A percentile compares a stretch with the other conserved stretches of the same genome.
Evolutionary conservation across 305 asterid species (phyloP).

Genomic region (Caryopteris hybrid): DNA sequence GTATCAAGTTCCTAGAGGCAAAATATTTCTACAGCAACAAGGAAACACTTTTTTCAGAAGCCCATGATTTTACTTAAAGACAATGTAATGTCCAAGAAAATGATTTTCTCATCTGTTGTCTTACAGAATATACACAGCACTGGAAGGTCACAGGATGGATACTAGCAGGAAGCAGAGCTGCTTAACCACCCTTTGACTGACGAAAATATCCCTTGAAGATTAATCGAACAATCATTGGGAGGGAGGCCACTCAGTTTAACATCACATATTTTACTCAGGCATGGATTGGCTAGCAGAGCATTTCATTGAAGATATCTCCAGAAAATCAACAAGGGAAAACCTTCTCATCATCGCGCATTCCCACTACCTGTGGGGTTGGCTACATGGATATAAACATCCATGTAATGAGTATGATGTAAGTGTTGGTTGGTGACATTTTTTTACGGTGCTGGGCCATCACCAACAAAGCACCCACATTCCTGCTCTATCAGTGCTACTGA

Average conservation of each 20-base stretch:
- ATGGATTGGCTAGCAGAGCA: not conserved
- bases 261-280: not conserved
- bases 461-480: not conserved
- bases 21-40: slow-evolving; percentile 4
- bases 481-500: not conserved
- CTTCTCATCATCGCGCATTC: not conserved
- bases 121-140: not conserved
- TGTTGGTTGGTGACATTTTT: not conserved
- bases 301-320: not conserved
- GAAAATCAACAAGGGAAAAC: not conserved
- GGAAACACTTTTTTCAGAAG: not conserved
- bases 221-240: not conserved
- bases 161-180: not conserved
- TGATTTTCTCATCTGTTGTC: not conserved
- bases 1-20: not conserved
- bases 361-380: not conserved
- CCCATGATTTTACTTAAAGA: not conserved
- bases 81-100: not conserved
- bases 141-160: not conserved
- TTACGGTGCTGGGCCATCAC: not conserved
- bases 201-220: not conserved
- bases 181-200: not conserved
- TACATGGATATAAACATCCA: not conserved
- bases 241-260: not conserved
- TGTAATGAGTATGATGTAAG: not conserved